Percentiles rank a stretch among this genome's conserved stretches.
phyloP scores from a whole-genome alignment of 495 filamentous ascomycete genomes.

The Neurospora sp. region DNA sequence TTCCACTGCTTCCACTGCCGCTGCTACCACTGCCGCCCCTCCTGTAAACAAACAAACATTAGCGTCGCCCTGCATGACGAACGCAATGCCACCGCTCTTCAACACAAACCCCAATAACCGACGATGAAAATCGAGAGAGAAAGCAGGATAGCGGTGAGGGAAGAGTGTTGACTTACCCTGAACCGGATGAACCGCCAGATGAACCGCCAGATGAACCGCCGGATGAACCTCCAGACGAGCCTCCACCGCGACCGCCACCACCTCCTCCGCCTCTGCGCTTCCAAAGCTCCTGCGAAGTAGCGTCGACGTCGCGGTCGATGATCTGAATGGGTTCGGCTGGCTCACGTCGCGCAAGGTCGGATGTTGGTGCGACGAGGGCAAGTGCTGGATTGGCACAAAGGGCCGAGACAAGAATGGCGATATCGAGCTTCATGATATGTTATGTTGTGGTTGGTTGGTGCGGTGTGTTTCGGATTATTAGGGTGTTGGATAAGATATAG shows the following conservation, averaged over 20 bases:
- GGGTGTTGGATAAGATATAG: neutral
- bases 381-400: neutral
- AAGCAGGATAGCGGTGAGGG: neutral
- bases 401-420: constrained; percentile 2
- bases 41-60: neutral
- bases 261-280: constrained; percentile 49
- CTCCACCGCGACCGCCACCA: constrained; percentile 38
- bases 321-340: constrained; percentile 13
- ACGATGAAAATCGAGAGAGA: neutral
- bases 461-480: neutral
- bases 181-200: constrained; percentile 1
- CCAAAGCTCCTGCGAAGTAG: constrained; percentile 33
- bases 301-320: constrained; percentile 10
- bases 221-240: neutral
- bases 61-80: neutral
- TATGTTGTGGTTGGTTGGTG: neutral
- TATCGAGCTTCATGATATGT: neutral
- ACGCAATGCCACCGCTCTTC: neutral
- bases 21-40: constrained; percentile 1
- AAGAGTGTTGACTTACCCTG: constrained; percentile 5
- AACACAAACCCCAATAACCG: neutral
- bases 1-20: neutral
- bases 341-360: constrained; percentile 11
- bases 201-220: neutral
- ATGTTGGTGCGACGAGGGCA: neutral